phyloP scores from a whole-genome alignment of 1,139 yeast genomes.

The Pichia kudriavzevii region DNA sequence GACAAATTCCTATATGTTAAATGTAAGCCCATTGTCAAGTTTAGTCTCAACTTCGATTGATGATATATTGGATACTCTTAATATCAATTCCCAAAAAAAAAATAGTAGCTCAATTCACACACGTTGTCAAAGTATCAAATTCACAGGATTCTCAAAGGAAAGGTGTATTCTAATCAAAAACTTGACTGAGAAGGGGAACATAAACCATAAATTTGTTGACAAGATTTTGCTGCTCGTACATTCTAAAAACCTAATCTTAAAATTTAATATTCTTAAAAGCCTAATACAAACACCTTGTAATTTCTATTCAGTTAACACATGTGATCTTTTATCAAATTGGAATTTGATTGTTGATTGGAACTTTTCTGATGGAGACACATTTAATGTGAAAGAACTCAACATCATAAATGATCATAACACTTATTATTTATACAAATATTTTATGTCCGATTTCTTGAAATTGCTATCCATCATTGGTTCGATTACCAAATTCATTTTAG shows the following conservation, averaged over 20 bases:
- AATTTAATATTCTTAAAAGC: conserved; percentile 19
- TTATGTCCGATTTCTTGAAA: conserved; percentile 7
- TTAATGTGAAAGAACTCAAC: no score
- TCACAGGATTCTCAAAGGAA: conserved; percentile 4
- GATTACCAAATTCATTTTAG: conserved; percentile 1
- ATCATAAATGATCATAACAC: no score
- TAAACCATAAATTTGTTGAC: neutral
- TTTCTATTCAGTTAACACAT: no score
- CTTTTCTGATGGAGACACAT: neutral
- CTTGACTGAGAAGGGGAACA: conserved; percentile 3
- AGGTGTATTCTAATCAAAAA: conserved; percentile 2
- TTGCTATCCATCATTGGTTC: conserved; percentile 9
- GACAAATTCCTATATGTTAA: no score
- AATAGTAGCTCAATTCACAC: no score
- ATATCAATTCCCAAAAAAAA: no score
- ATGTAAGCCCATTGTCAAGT: no score
- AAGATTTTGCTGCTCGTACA: conserved; percentile 15
- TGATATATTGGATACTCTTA: no score
- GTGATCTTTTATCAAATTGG: no score
- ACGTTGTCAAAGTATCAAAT: no score
- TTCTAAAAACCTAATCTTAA: conserved; percentile 18
- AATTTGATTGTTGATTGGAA: neutral
- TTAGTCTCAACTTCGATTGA: no score
- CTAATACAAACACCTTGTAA: conserved; percentile 8
- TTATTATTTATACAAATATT: conserved; percentile 1